Evolutionary conservation across 805 yeast genomes (phyloP), one percentile per base, ranked within the genome.

Genomic region (Candida methanosorbosa): DNA sequence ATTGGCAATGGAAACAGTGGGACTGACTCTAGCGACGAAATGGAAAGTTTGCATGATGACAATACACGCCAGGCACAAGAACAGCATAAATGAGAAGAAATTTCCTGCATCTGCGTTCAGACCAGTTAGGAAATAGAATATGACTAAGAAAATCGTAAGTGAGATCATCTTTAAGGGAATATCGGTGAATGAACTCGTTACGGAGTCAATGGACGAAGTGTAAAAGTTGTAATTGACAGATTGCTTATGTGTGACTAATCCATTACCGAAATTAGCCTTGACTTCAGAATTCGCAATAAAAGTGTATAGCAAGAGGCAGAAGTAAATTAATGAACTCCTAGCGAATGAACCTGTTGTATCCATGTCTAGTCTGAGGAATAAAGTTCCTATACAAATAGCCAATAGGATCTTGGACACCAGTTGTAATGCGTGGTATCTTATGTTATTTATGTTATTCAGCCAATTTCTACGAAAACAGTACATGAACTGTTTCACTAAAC

Each of bases 161-260:
- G 68, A 62, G 23, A 65, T 41, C 21, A 72, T 40, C 55, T 81
- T 81, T 36, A 74, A 64, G 3, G 90, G 88, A 39, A 82, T 54
- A 33, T 75, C 79, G 3, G 83, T 68, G 4, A 79, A 39, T 30
- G 76, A 62, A 5, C 75, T 62, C 0, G 85, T 78, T 4, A 82
- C 44, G 1, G 85, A 81, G 48, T 81, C 90, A 3, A 84, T 76
- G 12, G 85, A 68, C 3, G 88, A 87, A 38, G 77, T 75, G 52
- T 80, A 84, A 38, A 82, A 67, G 0, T 85, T 76, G 45, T 78
- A 83, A 32, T 70, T 68, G 19, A 30, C 18, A 48, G 78, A 76
- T 51, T 83, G 94, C 49, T 83, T 82, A 45, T 70, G 72, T 19
- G 80, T 68, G 41, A 83, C 74, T 32, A 78, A 71, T 42, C 81